phyloP scores from a whole-genome alignment of 441 rosid genomes.

The Corymbia calophylla region DNA sequence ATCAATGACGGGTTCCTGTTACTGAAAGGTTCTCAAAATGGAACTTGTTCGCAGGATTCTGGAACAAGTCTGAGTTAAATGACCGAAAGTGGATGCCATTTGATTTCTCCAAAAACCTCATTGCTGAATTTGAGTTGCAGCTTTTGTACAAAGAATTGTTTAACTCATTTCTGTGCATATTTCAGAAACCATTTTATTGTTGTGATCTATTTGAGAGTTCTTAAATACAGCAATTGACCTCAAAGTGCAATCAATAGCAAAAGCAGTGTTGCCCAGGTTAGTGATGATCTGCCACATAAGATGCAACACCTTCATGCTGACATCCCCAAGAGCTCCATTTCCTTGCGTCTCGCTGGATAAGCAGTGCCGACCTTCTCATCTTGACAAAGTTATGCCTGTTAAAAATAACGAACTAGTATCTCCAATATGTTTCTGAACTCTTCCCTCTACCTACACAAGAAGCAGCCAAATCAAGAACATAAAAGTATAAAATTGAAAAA shows the following conservation, averaged over 20 bases:
- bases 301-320: not conserved
- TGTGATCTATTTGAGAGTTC: not conserved
- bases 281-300: constrained; percentile 1
- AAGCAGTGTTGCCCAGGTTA: constrained; percentile 18
- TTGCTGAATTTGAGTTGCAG: constrained; percentile 48
- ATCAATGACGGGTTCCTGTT: not conserved
- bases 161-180: constrained; percentile 3
- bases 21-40: not conserved
- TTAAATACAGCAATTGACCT: constrained; percentile 4
- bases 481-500: not conserved
- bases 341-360: constrained; percentile 61
- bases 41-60: not conserved
- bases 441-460: constrained; percentile 25
- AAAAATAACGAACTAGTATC: constrained; percentile 31
- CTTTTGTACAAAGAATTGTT: constrained; percentile 20
- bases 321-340: constrained; percentile 28
- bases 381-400: constrained; percentile 49
- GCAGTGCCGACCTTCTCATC: constrained; percentile 30
- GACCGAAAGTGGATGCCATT: not conserved
- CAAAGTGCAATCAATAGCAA: constrained; percentile 13
- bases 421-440: constrained; percentile 18
- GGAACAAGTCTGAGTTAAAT: not conserved
- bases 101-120: not conserved
- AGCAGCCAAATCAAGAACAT: not conserved
- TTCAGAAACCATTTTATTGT: constrained; percentile 1